A percentile compares a stretch with the other conserved stretches of the same genome.
These are phyloP conservation scores for Digitaria exilis DNA, from an alignment of 202 grass and related monocot genomes.

Conservation along the genomic window DNA sequence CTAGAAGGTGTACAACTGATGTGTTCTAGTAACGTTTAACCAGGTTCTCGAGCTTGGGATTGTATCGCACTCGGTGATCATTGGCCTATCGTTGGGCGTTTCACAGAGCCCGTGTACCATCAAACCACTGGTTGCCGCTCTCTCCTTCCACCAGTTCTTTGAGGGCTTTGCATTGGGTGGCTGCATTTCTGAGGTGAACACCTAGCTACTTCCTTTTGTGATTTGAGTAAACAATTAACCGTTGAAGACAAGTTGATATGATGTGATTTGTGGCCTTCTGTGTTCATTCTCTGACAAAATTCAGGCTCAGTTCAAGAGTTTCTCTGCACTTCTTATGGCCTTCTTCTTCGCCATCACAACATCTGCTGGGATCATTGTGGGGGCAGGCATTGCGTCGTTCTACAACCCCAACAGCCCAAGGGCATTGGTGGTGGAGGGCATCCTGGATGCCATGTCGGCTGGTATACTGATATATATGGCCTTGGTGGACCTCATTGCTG, in stretches of 20 bases:
- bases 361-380: conserved; percentile 58
- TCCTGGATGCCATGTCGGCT: conserved; percentile 75
- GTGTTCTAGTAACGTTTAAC: background rate
- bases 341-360: conserved; percentile 85
- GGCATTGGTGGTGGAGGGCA: conserved; percentile 68
- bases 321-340: conserved; percentile 59
- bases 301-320: conserved; percentile 76
- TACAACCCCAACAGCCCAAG: conserved; percentile 72
- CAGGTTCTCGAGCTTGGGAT: conserved; percentile 93
- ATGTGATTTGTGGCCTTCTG: conserved; percentile 1
- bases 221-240: background rate
- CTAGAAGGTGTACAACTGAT: background rate
- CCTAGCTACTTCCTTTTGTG: background rate
- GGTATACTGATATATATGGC: conserved; percentile 95
- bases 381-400: conserved; percentile 50
- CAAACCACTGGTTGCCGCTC: conserved; percentile 67
- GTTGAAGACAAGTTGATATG: background rate
- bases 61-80: conserved; percentile 86
- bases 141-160: conserved; percentile 95
- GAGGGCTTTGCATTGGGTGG: conserved; percentile 88
- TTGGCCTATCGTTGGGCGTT: conserved; percentile 82
- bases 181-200: conserved; percentile 80
- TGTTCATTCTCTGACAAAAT: conserved; percentile 4
- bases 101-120: conserved; percentile 86
- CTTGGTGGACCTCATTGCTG: conserved; percentile 78